Percentiles rank a stretch among this genome's conserved stretches.
Evolutionary conservation across 306 rosid genomes (phyloP).

Genomic region (Vigna mungo): DNA sequence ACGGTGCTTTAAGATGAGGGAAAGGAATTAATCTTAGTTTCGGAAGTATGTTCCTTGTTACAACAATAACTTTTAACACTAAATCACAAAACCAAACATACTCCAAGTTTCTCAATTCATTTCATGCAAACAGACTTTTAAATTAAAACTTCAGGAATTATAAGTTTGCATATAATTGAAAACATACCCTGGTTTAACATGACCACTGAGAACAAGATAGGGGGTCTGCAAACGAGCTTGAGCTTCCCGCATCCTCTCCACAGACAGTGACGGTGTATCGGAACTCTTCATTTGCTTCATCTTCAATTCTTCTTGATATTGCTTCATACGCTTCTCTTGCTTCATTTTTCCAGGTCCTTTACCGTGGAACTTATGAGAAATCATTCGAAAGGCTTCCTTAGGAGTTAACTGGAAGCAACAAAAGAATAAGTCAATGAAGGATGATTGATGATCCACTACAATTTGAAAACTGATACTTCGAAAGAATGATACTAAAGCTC

Average conservation of each 20-base stretch:
- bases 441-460: slow-evolving; percentile 16
- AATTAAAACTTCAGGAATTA: slow-evolving; percentile 22
- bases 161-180: slow-evolving; percentile 17
- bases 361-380: slow-evolving; percentile 93
- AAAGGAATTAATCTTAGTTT: slow-evolving; percentile 2
- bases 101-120: slow-evolving; percentile 34
- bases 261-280: slow-evolving; percentile 85
- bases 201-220: slow-evolving; percentile 95
- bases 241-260: slow-evolving; percentile 95
- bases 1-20: slow-evolving; percentile 3
- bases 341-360: slow-evolving; percentile 98
- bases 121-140: neutral
- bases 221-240: slow-evolving; percentile 85
- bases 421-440: slow-evolving; percentile 36
- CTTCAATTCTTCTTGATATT: slow-evolving; percentile 83
- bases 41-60: slow-evolving; percentile 9
- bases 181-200: slow-evolving; percentile 90
- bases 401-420: slow-evolving; percentile 85
- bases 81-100: slow-evolving; percentile 15
- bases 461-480: slow-evolving; percentile 32
- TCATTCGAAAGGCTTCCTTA: slow-evolving; percentile 80
- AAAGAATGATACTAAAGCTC: slow-evolving; percentile 11
- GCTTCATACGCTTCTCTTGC: slow-evolving; percentile 95
- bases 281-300: slow-evolving; percentile 94
- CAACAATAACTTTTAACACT: slow-evolving; percentile 21